Evolutionary conservation across 371 early-diverging fungal species (phyloP).

Genomic region (Mucor mucedo): DNA sequence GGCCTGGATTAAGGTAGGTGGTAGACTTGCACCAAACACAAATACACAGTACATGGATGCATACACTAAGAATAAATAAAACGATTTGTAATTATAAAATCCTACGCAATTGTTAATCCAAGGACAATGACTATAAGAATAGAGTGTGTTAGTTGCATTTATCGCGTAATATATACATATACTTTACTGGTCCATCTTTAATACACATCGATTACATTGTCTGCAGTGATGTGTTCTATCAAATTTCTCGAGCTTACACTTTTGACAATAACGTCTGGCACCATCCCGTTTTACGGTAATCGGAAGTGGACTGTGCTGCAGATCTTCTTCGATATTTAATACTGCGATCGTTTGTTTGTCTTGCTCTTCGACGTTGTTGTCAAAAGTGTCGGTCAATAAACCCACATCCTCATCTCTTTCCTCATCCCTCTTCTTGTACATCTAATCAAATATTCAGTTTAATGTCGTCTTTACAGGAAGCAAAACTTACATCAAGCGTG

Average conservation of each 20-base stretch:
- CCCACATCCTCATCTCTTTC: conserved; percentile 22
- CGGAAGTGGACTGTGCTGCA: conserved; percentile 16
- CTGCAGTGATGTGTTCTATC: conserved; percentile 74
- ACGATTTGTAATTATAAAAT: conserved; percentile 69
- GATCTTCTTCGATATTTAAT: conserved; percentile 10
- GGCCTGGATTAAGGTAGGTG: conserved; percentile 35
- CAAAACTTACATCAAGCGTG: conserved; percentile 30
- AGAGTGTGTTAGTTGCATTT: background rate
- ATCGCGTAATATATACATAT: background rate
- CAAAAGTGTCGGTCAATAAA: conserved; percentile 13
- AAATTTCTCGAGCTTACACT: conserved; percentile 67
- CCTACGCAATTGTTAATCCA: conserved; percentile 80
- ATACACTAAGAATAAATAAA: conserved; percentile 68
- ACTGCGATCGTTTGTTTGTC: conserved; percentile 3
- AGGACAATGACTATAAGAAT: conserved; percentile 58
- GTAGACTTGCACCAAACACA: conserved; percentile 49
- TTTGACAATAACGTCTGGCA: conserved; percentile 59
- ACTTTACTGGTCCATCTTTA: conserved; percentile 77
- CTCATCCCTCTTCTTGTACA: conserved; percentile 9
- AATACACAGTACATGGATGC: conserved; percentile 56
- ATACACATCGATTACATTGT: conserved; percentile 62
- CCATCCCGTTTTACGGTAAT: conserved; percentile 66
- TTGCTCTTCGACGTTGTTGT: background rate
- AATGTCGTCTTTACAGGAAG: background rate
- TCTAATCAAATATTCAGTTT: background rate